Base-by-base conservation (phyloP, 495 filamentous ascomycete species). In the Physcia stellaris region DNA sequence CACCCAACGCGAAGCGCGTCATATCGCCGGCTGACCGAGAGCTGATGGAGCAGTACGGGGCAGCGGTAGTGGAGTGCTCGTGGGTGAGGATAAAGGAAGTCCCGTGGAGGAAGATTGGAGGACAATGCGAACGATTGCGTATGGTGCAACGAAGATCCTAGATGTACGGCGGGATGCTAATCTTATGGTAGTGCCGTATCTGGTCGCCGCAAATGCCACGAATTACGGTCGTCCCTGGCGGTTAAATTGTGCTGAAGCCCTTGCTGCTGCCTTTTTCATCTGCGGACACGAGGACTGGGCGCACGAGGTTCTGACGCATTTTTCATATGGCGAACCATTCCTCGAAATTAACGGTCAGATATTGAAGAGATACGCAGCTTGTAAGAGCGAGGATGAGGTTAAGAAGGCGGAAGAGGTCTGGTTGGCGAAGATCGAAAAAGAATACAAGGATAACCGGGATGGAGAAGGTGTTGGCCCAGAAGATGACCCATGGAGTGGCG, bases 181-280 rank as follows among this genome's bases (percentile, higher is more conserved):
- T n/a, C n/a, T n/a, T n/a, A n/a, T n/a, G n/a, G 15, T 40, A 64
- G 70, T 98, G 18, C 90, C 90, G 1, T 98, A 98, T 55, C 75
- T 98, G 10, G 84, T 98, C 37, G 90, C 90, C 13, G 92, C 90
- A 30, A 98, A 98, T 53, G 80, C 81, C 2, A 90, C 94, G 53
- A 98, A 98, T 62, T 98, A 96, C 60, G 90, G 90, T 11, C 80
- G 84, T 50, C 90, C 90, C 13, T 90, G 84, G 80, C 68, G 86
- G 38, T 58, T 98, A 28, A 98, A 98, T 59, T 98, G 90, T 48
- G 90, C 81, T 31, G 90, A 98, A 61, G 90, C 90, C 4, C 63
- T 98, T 32, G 92, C 87, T 4, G 90, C 90, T 11, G 79, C 79
- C 16, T 98, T 90, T 59, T 80, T 67, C 45, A 98, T 98, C 45